Evolutionary conservation across 2,329 filamentous ascomycete species (phyloP).

Genomic region (Stromatinia cepivora): DNA sequence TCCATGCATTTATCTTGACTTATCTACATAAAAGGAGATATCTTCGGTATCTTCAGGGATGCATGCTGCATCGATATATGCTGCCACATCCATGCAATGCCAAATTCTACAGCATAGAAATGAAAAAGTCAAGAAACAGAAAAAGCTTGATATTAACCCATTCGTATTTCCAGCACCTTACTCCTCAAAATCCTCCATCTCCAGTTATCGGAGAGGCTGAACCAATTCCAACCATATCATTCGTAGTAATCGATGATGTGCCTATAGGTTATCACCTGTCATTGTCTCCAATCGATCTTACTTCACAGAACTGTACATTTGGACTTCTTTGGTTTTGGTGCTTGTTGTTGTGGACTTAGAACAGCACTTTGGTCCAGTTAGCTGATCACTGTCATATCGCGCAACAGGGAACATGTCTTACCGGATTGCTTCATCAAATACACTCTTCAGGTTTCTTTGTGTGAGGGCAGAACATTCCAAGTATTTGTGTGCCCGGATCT

Average conservation of each 20-base stretch:
- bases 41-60: conserved; percentile 26
- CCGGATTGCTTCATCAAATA: conserved; percentile 98
- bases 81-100: conserved; percentile 5
- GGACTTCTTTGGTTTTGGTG: conserved; percentile 59
- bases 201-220: not conserved
- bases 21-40: conserved; percentile 36
- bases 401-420: conserved; percentile 50
- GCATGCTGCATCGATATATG: conserved; percentile 16
- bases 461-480: conserved; percentile 96
- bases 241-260: not conserved
- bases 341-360: conserved; percentile 64
- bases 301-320: conserved; percentile 68
- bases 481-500: conserved; percentile 96
- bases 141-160: conserved; percentile 20
- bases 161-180: conserved; percentile 17
- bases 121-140: conserved; percentile 16
- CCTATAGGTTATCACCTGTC: conserved; percentile 3
- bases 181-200: conserved; percentile 7
- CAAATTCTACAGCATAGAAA: conserved; percentile 24
- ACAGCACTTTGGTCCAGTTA: conserved; percentile 57
- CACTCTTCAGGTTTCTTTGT: conserved; percentile 95
- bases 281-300: not conserved
- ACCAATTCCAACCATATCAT: conserved; percentile 6
- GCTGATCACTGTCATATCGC: not conserved
- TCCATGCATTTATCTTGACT: conserved; percentile 25